Evolutionary conservation across 2,329 filamentous ascomycete genomes (phyloP), one percentile per base, ranked within the genome.

Genomic region (Hypomyces rosellus): DNA sequence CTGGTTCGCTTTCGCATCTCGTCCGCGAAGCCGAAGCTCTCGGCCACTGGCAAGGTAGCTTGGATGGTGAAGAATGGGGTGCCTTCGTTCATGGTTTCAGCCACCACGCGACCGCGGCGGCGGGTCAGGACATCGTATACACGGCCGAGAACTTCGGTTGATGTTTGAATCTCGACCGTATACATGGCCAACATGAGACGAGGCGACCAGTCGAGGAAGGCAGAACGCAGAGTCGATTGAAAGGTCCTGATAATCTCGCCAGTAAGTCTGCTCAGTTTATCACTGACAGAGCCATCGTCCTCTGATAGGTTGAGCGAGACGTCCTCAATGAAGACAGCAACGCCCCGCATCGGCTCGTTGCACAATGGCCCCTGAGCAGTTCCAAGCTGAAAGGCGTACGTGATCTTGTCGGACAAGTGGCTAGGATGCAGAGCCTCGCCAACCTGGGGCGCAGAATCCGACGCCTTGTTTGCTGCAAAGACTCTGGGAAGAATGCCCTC

Each of bases 91-190:
- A 99, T 88, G 16, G 84, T 83, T 70, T 99, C 93, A 9, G 87
- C 87, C 18, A 95, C 81, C 48, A 99, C 95, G 36, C 85, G 86
- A 22, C 93, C 93, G 34, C 91, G 85, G 5, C 93, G 88, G 1
- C 92, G 86, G 33, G 92, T 96, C n/a, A 99, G 84, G n/a, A 97
- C 92, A 58, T 88, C 89, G 75, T 99, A 99, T 34, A 97, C 93
- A 30, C 89, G 85, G 18, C 93, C 93, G 5, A 99, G 82, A 39
- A 97, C 93, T 69, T 97, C 93, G 61, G 91, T 92, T 18, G 88
- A 91, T 30, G 92, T 90, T 77, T 97, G 93, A 62, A 99, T 97
- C 66, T 97, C 93, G 66, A 92, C 96, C 49, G 83, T 89, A 74
- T 99, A 99, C 89, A 97, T 97, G 46, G 93, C 93, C 41, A 99